Evolutionary conservation across 208 protist genomes (phyloP).

Genomic region (Leishmania turanica): DNA sequence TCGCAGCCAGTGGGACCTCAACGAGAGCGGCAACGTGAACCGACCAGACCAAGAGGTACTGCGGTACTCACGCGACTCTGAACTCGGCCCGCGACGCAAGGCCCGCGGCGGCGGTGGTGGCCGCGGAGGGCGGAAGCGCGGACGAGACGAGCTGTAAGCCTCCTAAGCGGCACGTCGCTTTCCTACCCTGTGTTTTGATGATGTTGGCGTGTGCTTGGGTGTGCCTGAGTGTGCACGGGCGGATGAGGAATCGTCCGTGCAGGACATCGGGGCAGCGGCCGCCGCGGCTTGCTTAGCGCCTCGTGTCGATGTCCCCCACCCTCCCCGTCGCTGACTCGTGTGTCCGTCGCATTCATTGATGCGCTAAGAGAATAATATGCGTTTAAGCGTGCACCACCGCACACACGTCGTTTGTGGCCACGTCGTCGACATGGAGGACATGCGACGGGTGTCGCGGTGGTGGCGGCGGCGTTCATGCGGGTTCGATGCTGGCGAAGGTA

Average conservation of each 20-base stretch:
- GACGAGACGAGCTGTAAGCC: conserved; percentile 7
- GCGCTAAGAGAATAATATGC: neutral
- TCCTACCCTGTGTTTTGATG: neutral
- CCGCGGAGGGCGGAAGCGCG: conserved; percentile 22
- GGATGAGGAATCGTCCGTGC: neutral
- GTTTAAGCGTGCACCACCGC: neutral
- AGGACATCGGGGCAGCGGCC: neutral
- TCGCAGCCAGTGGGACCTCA: conserved; percentile 64
- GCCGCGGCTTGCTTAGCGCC: neutral
- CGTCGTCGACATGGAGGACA: neutral
- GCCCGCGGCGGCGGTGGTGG: conserved; percentile 12
- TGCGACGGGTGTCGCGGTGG: neutral
- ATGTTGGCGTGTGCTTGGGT: neutral
- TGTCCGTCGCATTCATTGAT: neutral
- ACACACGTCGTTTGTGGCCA: neutral
- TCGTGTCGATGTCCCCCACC: neutral
- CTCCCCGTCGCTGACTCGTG: neutral
- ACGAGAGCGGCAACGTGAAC: conserved; percentile 66
- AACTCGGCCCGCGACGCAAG: conserved; percentile 54
- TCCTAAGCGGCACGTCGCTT: neutral
- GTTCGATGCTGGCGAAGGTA: neutral
- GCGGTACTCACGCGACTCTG: conserved; percentile 70
- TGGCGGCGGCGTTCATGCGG: neutral
- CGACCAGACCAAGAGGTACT: conserved; percentile 56
- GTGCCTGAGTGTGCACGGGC: neutral